Evolutionary conservation across 164 flowering plant species (phyloP), one percentile per base, ranked within the genome.

Genomic region (Nelumbo lutea): DNA sequence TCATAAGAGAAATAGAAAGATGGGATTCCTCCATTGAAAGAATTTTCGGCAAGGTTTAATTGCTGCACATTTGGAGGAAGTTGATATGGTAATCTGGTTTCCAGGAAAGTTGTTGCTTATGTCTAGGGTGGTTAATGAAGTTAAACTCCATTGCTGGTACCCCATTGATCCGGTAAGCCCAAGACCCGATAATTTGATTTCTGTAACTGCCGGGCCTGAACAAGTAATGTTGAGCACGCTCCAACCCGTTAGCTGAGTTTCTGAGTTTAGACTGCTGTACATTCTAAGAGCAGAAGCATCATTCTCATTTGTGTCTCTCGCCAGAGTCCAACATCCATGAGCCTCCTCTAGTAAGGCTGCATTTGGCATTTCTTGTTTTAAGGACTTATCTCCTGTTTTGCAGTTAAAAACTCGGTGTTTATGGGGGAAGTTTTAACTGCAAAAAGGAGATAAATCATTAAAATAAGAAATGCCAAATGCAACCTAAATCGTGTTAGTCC

Each of bases 221-320:
- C 97, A 94, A 5, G 77, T 81, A 42, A 94, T 64, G 40, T 82
- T 55, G 90, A 6, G 27, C 27, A 0, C 27, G 15, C 38, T 82
- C 98, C 98, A 94, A 59, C 85, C 81, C 7, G 90, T 81, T 55
- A 94, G 86, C 81, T 87, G 88, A 51, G 74, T 1, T 11, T 91
- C 86, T 13, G 89, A 83, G 72, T 82, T 85, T 59, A 91, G 73
- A 75, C 81, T 71, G 67, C 62, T 69, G 72, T 66, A 94, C 88
- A 90, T 59, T 50, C 46, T 75, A 48, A 94, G 81, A 61, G 88
- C 88, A 69, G 88, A 60, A 60, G 77, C 98, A 27, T 27, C 27
- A 27, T 27, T 27, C 27, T 27, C 27, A 27, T 27, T 27, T 94
- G 95, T 48, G 63, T 75, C 71, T 68, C 71, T 59, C n/a, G 8